Evolutionary conservation across 495 filamentous ascomycete genomes (phyloP).

Genomic region (Podospora tetraspora): DNA sequence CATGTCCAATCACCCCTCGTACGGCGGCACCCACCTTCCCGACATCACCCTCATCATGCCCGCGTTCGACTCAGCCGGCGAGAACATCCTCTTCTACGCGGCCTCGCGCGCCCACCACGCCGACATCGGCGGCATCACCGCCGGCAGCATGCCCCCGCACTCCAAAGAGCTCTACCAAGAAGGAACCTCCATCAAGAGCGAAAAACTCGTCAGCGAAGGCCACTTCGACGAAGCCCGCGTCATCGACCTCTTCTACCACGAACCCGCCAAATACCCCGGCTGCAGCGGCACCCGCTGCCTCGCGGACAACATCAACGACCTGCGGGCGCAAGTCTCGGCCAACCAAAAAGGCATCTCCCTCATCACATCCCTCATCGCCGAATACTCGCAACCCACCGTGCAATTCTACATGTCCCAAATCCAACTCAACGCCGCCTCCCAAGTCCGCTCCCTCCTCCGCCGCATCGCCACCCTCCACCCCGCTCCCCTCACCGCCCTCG

Average conservation of each 20-base stretch:
- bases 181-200: slow-evolving; percentile 87
- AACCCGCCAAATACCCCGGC: slow-evolving; percentile 79
- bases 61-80: slow-evolving; percentile 69
- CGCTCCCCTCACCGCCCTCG: slow-evolving; percentile 64
- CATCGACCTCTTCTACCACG: slow-evolving; percentile 71
- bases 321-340: slow-evolving; percentile 92
- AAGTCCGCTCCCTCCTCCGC: slow-evolving; percentile 81
- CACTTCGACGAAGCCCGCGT: slow-evolving; percentile 85
- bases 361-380: slow-evolving; percentile 75
- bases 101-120: slow-evolving; percentile 94
- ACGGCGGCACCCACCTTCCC: slow-evolving; percentile 73
- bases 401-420: slow-evolving; percentile 96
- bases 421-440: slow-evolving; percentile 83
- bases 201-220: slow-evolving; percentile 89
- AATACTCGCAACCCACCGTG: slow-evolving; percentile 86
- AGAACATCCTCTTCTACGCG: slow-evolving; percentile 93
- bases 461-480: slow-evolving; percentile 72
- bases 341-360: slow-evolving; percentile 94
- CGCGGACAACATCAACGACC: slow-evolving; percentile 90
- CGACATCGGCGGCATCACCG: slow-evolving; percentile 93
- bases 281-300: slow-evolving; percentile 88
- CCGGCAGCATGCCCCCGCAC: slow-evolving; percentile 94
- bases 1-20: slow-evolving; percentile 93
- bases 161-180: slow-evolving; percentile 92
- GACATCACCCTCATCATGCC: slow-evolving; percentile 95